phyloP scores from a whole-genome alignment of 1,284 basidiomycete genomes.

The Cystobasidium sp. region DNA sequence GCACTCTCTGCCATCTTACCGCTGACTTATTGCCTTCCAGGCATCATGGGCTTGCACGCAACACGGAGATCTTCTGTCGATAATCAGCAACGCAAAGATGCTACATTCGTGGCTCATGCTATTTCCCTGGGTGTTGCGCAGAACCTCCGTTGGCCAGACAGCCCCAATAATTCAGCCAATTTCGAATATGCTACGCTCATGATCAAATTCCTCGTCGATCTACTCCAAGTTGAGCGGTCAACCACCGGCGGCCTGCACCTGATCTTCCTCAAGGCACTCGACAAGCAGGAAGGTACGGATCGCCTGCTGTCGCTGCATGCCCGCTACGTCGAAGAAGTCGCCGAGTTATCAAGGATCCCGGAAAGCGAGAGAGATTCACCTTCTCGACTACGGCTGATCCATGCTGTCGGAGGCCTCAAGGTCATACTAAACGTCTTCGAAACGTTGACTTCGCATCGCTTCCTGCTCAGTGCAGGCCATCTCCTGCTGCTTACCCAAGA shows the following conservation, averaged over 20 bases:
- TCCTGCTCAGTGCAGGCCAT: constrained; percentile 82
- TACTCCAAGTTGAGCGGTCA: constrained; percentile 22
- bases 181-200: constrained; percentile 43
- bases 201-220: constrained; percentile 34
- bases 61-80: constrained; percentile 75
- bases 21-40: constrained; percentile 59
- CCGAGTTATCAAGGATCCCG: constrained; percentile 22
- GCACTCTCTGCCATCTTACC: not conserved
- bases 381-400: constrained; percentile 57
- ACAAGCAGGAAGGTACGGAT: constrained; percentile 39
- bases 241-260: constrained; percentile 37
- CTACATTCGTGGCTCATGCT: constrained; percentile 68
- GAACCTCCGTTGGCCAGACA: constrained; percentile 58
- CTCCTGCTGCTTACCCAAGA: constrained; percentile 69
- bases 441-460: constrained; percentile 75
- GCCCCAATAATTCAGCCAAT: constrained; percentile 56
- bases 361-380: constrained; percentile 39
- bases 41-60: constrained; percentile 80
- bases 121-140: constrained; percentile 59
- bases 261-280: constrained; percentile 40
- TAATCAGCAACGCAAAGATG: constrained; percentile 74
- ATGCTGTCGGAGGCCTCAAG: constrained; percentile 80
- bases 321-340: constrained; percentile 28
- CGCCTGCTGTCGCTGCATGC: constrained; percentile 30
- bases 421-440: constrained; percentile 77